Percentiles rank a stretch among this genome's conserved stretches.
phyloP scores from a whole-genome alignment of 768 basidiomycete species.

The Suillus alpinus region DNA sequence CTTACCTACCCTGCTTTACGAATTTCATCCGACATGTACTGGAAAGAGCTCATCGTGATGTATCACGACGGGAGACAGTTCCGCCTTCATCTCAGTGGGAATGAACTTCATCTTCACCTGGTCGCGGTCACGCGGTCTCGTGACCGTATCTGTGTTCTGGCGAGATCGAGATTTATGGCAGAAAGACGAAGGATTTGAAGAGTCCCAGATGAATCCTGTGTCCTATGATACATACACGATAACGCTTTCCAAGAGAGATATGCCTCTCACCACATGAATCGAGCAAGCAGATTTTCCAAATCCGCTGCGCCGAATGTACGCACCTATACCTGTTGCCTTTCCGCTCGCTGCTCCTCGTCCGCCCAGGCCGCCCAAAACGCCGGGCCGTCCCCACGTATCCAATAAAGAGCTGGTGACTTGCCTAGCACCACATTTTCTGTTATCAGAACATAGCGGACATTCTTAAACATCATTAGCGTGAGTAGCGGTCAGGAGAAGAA shows the following conservation, averaged over 20 bases:
- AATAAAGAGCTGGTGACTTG: constrained; percentile 65
- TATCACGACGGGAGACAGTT: background rate
- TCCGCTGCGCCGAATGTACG: background rate
- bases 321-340: constrained; percentile 14
- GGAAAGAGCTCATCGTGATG: background rate
- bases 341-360: constrained; percentile 48
- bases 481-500: background rate
- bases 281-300: background rate
- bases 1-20: constrained; percentile 25
- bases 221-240: background rate
- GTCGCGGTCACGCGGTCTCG: background rate
- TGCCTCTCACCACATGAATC: background rate
- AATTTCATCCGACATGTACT: constrained; percentile 20
- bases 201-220: background rate
- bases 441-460: constrained; percentile 80
- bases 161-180: background rate
- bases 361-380: constrained; percentile 80
- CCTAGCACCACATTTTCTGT: constrained; percentile 69
- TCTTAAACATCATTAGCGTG: constrained; percentile 38
- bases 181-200: background rate
- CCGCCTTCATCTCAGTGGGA: background rate
- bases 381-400: constrained; percentile 63
- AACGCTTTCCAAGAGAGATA: background rate
- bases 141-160: background rate
- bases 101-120: background rate